Conservation (phyloP, 2,329 filamentous ascomycete species). For the Microsporum ferrugineum region DNA sequence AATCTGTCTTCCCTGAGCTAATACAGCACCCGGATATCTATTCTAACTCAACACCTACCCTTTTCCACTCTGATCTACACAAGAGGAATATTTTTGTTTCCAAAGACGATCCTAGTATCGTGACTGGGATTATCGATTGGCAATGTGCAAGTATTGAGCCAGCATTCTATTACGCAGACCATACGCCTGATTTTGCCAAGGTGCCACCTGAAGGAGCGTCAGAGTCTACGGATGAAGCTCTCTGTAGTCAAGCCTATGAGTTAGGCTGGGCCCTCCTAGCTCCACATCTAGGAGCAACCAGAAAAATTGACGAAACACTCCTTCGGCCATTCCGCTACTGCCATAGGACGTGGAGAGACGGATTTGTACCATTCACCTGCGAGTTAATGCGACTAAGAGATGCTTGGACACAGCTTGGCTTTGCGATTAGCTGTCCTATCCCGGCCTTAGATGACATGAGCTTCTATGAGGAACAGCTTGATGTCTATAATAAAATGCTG, state of each 20-base stretch:
- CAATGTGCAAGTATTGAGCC: slow-evolving; percentile 19
- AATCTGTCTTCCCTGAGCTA: slow-evolving; percentile 23
- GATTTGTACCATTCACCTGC: slow-evolving; percentile 30
- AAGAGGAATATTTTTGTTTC: slow-evolving; percentile 36
- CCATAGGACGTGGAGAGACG: slow-evolving; percentile 33
- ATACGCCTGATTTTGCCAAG: slow-evolving; percentile 31
- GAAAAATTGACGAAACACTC: slow-evolving; percentile 27
- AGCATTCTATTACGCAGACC: slow-evolving; percentile 17
- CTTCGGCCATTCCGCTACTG: slow-evolving; percentile 33
- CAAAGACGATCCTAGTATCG: slow-evolving; percentile 25
- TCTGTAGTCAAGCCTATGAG: slow-evolving; percentile 25
- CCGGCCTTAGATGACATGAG: slow-evolving; percentile 11
- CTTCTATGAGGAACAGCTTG: slow-evolving; percentile 13
- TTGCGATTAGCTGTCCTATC: slow-evolving; percentile 18
- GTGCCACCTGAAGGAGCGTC: slow-evolving; percentile 18
- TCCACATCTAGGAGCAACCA: slow-evolving; percentile 11
- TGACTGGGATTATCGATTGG: slow-evolving; percentile 20
- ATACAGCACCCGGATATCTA: slow-evolving; percentile 20
- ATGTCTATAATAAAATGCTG: slow-evolving; percentile 11
- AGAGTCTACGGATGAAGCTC: slow-evolving; percentile 5
- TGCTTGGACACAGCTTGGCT: slow-evolving; percentile 31
- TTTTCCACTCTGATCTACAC: slow-evolving; percentile 34
- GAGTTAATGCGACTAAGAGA: slow-evolving; percentile 31
- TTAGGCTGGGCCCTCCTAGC: slow-evolving; percentile 11
- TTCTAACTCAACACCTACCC: slow-evolving; percentile 21